These are phyloP conservation scores for Phytopythium mirpurense DNA, from an alignment of 352 stramenopile species.

Conservation along the genomic window DNA sequence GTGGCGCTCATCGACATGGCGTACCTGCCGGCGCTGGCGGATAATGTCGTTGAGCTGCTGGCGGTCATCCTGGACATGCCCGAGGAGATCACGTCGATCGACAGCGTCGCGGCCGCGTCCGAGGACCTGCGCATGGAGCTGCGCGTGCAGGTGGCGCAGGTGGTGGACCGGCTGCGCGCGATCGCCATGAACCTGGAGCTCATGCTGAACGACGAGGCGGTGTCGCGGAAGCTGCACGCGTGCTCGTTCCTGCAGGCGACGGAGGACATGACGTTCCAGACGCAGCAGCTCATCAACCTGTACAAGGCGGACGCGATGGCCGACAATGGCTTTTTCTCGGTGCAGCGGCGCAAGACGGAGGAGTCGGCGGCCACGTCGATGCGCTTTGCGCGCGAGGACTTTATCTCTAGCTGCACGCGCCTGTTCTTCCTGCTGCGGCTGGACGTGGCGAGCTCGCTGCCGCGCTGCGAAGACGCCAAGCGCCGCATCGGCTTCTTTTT, in stretches of 20 bases:
- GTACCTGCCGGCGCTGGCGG: constrained; percentile 46
- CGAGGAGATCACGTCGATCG: constrained; percentile 56
- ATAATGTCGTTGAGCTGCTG: constrained; percentile 72
- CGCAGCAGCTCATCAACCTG: constrained; percentile 54
- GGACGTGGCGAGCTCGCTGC: constrained; percentile 63
- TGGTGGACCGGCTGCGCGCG: constrained; percentile 46
- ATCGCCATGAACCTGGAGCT: constrained; percentile 44
- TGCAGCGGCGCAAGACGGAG: constrained; percentile 22
- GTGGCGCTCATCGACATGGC: constrained; percentile 53
- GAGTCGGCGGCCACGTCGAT: constrained; percentile 24
- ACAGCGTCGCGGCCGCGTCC: constrained; percentile 21
- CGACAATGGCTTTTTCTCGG: constrained; percentile 51
- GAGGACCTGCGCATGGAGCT: constrained; percentile 57
- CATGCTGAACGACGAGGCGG: constrained; percentile 47
- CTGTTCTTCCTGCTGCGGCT: constrained; percentile 78
- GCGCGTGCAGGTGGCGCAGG: constrained; percentile 59
- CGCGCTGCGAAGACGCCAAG: constrained; percentile 76
- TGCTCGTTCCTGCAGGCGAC: constrained; percentile 63
- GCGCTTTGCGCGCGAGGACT: constrained; percentile 52
- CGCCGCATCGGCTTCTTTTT: constrained; percentile 87
- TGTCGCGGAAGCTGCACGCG: constrained; percentile 43
- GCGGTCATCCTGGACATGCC: constrained; percentile 76
- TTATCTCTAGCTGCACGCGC: constrained; percentile 70
- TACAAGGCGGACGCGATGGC: constrained; percentile 60
- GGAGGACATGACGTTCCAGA: constrained; percentile 58